These are phyloP conservation scores for Colletotrichum sp. DNA, from an alignment of 2,329 filamentous ascomycete species.

Conservation along the genomic window DNA sequence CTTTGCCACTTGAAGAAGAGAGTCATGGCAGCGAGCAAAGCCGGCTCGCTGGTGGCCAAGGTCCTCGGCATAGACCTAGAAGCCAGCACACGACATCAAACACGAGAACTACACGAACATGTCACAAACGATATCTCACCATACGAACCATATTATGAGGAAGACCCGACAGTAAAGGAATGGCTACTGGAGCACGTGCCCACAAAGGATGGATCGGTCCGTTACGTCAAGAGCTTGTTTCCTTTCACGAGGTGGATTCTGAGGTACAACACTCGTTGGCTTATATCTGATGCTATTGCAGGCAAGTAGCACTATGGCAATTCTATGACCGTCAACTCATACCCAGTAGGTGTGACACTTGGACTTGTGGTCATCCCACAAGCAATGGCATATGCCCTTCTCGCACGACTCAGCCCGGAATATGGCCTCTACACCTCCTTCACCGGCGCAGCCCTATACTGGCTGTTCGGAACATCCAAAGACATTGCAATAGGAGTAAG, in stretches of 20 bases:
- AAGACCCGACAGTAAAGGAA: slow-evolving; percentile 69
- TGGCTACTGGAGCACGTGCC: slow-evolving; percentile 65
- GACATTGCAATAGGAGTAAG: slow-evolving; percentile 78
- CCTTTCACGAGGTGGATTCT: slow-evolving; percentile 73
- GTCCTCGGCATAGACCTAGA: slow-evolving; percentile 83
- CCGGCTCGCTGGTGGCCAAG: slow-evolving; percentile 78
- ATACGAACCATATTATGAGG: slow-evolving; percentile 52
- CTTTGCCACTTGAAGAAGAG: not conserved
- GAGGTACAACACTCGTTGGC: slow-evolving; percentile 76
- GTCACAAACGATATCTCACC: not conserved
- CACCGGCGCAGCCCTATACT: slow-evolving; percentile 80
- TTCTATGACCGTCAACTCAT: slow-evolving; percentile 15
- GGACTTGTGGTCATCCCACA: slow-evolving; percentile 80
- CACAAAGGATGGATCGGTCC: slow-evolving; percentile 41
- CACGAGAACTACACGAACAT: not conserved
- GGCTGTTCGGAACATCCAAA: slow-evolving; percentile 85
- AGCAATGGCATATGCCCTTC: slow-evolving; percentile 78
- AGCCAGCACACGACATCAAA: slow-evolving; percentile 25
- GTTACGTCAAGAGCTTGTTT: slow-evolving; percentile 62
- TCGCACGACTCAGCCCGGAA: slow-evolving; percentile 71
- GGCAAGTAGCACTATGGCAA: slow-evolving; percentile 44
- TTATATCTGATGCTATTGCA: slow-evolving; percentile 75
- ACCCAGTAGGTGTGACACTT: slow-evolving; percentile 37
- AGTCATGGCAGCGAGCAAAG: slow-evolving; percentile 47
- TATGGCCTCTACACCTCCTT: slow-evolving; percentile 85